Evolutionary conservation across 805 yeast genomes (phyloP).

Genomic region (Pichia kluyveri): DNA sequence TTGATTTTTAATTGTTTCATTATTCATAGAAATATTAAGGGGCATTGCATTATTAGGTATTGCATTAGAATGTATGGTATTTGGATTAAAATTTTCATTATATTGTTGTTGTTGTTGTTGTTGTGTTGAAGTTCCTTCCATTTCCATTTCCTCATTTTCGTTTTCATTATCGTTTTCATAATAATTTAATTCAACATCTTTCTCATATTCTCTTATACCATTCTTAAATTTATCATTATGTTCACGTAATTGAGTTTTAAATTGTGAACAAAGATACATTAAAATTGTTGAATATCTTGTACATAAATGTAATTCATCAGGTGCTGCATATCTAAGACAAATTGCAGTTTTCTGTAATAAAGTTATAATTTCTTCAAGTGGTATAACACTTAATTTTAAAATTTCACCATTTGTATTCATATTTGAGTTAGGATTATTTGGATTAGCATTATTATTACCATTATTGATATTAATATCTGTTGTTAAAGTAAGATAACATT

Average conservation of each 20-base stretch:
- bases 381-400: constrained; percentile 52
- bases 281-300: constrained; percentile 70
- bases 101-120: constrained; percentile 5
- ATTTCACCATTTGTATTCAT: constrained; percentile 15
- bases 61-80: no score
- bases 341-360: constrained; percentile 66
- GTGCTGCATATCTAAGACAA: constrained; percentile 71
- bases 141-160: no score
- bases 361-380: constrained; percentile 60
- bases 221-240: constrained; percentile 8
- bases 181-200: constrained; percentile 1
- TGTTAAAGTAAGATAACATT: constrained; percentile 65
- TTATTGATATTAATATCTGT: constrained; percentile 11
- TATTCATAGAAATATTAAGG: no score
- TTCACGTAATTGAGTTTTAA: constrained; percentile 36
- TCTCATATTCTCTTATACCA: constrained; percentile 9
- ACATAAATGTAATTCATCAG: constrained; percentile 82
- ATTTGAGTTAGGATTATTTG: not conserved
- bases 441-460: not conserved
- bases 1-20: no score
- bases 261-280: constrained; percentile 67
- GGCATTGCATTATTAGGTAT: no score
- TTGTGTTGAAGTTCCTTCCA: not conserved
- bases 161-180: constrained; percentile 1
- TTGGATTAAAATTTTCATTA: not conserved